Evolutionary conservation across 441 rosid genomes (phyloP).

Genomic region (Arabidopsis lyrata): DNA sequence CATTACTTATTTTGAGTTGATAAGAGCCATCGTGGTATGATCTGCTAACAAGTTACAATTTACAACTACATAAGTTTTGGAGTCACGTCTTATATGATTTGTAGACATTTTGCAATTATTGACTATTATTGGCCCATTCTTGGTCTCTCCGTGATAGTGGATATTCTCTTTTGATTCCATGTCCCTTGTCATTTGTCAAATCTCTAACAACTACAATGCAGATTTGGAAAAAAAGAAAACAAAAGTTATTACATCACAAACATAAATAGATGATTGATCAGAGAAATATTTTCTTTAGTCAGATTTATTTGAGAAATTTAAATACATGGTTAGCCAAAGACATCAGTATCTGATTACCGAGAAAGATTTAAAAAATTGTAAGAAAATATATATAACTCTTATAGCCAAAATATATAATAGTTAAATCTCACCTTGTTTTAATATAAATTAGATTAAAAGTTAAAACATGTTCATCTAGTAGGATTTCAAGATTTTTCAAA

Average conservation of each 20-base stretch:
- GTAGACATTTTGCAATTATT: background rate
- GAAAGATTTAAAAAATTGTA: too few species aligned
- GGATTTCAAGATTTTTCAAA: background rate
- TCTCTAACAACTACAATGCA: background rate
- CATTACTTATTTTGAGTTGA: constrained; percentile 4
- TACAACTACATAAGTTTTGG: background rate
- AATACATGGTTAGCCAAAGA: too few species aligned
- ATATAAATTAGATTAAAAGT: too few species aligned
- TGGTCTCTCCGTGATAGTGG: background rate
- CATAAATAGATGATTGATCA: background rate
- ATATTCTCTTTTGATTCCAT: constrained; percentile 28
- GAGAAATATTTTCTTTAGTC: too few species aligned
- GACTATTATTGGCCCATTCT: constrained; percentile 9
- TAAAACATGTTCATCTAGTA: too few species aligned
- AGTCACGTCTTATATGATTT: constrained; percentile 5
- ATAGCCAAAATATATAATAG: too few species aligned
- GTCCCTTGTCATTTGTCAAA: background rate
- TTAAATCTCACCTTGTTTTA: too few species aligned
- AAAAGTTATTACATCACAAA: background rate
- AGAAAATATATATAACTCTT: too few species aligned
- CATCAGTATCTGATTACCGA: too few species aligned
- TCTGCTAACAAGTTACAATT: background rate
- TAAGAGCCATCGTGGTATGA: background rate
- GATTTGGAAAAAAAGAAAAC: background rate
- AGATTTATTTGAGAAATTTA: too few species aligned